phyloP scores from a whole-genome alignment of 2,329 filamentous ascomycete genomes.

The Paramyrothecium roridum region DNA sequence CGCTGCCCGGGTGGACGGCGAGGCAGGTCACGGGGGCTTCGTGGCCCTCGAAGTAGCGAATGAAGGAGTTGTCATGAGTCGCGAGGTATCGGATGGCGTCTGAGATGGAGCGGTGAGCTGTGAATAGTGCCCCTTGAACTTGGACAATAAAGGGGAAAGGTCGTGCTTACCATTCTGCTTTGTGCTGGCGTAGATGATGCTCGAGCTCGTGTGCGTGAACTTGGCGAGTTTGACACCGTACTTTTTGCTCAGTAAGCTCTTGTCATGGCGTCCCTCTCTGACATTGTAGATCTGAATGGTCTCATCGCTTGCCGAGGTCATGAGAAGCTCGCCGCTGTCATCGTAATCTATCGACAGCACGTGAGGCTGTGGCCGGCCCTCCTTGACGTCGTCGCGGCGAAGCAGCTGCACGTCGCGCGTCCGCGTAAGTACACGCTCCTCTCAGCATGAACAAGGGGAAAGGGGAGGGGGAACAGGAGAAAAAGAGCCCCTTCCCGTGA shows the following conservation, averaged over 20 bases:
- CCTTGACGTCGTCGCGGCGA: constrained; percentile 53
- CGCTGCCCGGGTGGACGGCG: constrained; percentile 77
- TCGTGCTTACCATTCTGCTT: constrained; percentile 73
- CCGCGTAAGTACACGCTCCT: background rate
- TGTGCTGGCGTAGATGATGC: constrained; percentile 92
- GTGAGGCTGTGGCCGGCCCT: constrained; percentile 51
- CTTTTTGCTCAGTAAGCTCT: constrained; percentile 90
- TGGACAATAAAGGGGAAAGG: too few species aligned
- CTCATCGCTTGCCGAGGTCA: constrained; percentile 90
- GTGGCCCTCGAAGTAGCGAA: constrained; percentile 94
- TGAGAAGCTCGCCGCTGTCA: constrained; percentile 87
- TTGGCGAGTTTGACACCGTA: constrained; percentile 93
- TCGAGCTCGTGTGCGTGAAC: constrained; percentile 88
- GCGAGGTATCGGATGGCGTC: constrained; percentile 83
- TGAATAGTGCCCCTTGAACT: background rate
- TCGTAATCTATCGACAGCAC: constrained; percentile 95
- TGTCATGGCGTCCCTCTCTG: constrained; percentile 83
- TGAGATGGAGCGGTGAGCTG: constrained; percentile 21
- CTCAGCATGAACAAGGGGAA: background rate
- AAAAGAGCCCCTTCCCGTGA: background rate
- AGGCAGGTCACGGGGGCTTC: constrained; percentile 80
- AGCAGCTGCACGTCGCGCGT: constrained; percentile 42
- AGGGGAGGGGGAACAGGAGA: background rate
- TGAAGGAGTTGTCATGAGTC: constrained; percentile 93
- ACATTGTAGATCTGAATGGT: constrained; percentile 95